These are phyloP conservation scores for Margaritispora aquatica DNA, from an alignment of 495 filamentous ascomycete species.

Conservation along the genomic window DNA sequence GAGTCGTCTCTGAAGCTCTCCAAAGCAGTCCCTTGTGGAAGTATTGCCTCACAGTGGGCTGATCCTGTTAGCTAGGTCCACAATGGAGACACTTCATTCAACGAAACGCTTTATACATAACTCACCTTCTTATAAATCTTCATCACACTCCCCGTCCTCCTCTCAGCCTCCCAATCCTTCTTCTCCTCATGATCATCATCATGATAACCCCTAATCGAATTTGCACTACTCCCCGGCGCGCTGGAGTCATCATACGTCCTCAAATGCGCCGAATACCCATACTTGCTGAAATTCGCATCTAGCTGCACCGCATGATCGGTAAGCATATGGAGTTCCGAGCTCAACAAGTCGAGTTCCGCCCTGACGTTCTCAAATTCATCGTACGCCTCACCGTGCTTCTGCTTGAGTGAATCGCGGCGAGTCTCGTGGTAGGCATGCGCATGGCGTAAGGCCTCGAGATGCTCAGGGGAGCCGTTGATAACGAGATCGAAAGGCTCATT, in stretches of 20 bases:
- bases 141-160: conserved; percentile 35
- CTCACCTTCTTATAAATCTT: conserved; percentile 41
- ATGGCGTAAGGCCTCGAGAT: conserved; percentile 42
- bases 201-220: conserved; percentile 26
- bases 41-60: conserved; percentile 52
- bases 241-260: conserved; percentile 30
- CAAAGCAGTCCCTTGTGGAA: conserved; percentile 56
- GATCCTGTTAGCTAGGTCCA: neutral
- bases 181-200: conserved; percentile 25
- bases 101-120: neutral
- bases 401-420: conserved; percentile 34
- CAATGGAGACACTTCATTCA: neutral
- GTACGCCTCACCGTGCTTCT: conserved; percentile 36
- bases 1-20: conserved; percentile 43
- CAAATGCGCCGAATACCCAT: conserved; percentile 51
- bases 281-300: conserved; percentile 51
- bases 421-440: conserved; percentile 42
- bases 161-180: conserved; percentile 37
- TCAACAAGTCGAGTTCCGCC: conserved; percentile 39
- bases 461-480: conserved; percentile 47
- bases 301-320: conserved; percentile 43
- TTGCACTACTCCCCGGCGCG: conserved; percentile 12
- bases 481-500: conserved; percentile 43
- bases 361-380: conserved; percentile 47
- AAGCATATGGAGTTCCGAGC: conserved; percentile 43